Percentiles rank a stretch among this genome's conserved stretches.
Evolutionary conservation across 768 basidiomycete genomes (phyloP).

Genomic region (Boletus edulis): DNA sequence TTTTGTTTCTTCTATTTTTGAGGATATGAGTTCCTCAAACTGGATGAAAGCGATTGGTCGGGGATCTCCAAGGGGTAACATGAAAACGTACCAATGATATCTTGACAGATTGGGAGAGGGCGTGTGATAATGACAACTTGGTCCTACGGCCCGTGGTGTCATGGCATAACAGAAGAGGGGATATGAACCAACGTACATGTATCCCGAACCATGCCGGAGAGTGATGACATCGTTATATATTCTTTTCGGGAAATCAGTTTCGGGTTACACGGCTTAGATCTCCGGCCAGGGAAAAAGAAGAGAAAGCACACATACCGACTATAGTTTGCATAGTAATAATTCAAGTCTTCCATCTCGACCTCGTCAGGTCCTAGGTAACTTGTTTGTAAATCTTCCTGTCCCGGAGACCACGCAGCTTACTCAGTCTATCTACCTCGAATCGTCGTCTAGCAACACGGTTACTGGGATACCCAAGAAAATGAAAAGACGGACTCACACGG

Average conservation of each 20-base stretch:
- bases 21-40: constrained; percentile 91
- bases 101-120: constrained; percentile 94
- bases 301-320: constrained; percentile 59
- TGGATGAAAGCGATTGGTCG: constrained; percentile 26
- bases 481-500: constrained; percentile 61
- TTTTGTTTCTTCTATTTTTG: constrained; percentile 94
- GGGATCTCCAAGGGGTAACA: constrained; percentile 4
- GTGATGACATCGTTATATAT: constrained; percentile 99
- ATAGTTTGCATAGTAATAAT: constrained; percentile 96
- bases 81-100: constrained; percentile 71
- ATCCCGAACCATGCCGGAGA: constrained; percentile 88
- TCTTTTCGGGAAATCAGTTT: constrained; percentile 38
- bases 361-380: constrained; percentile 68
- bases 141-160: constrained; percentile 58
- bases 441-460: constrained; percentile 59
- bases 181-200: constrained; percentile 64
- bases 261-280: constrained; percentile 21
- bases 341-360: constrained; percentile 94
- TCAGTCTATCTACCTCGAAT: constrained; percentile 88
- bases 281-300: neutral
- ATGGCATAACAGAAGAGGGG: constrained; percentile 6
- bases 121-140: constrained; percentile 91
- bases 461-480: neutral
- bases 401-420: constrained; percentile 38
- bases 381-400: neutral